Evolutionary conservation across 441 rosid species (phyloP), one percentile per base, ranked within the genome.

Genomic region (Brassica balearica): DNA sequence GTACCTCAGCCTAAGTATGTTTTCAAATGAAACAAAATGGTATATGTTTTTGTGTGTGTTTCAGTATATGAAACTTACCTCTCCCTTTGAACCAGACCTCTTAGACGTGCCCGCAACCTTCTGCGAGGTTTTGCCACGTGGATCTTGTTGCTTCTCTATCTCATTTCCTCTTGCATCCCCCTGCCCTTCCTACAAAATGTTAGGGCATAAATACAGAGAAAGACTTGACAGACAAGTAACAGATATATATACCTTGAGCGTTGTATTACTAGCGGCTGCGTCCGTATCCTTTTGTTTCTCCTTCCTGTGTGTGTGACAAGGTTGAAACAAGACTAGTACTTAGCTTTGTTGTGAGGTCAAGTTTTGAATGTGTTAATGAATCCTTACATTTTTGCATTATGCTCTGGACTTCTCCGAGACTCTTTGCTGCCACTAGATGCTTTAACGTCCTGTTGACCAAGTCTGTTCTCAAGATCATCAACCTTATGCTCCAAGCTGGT

Each of bases 391-490:
- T 87, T 88, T 69, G 81, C 76, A 72, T 75, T 82, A 65, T 74
- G 80, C 59, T 74, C 83, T 72, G 85, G 72, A 36, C 70, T 27
- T 36, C 64, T 75, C 29, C 53, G 79, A 65, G 62, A 81, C 62
- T 77, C 79, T 55, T 36, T 53, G 80, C 61, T 58, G 12, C 25
- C 27, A 67, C 77, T 63, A 43, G 77, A 73, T 15, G 71, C 48
- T 73, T 86, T 82, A 82, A 85, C 88, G 60, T 81, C 87, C 66
- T 80, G 88, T 67, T 88, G 85, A 72, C 69, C 69, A 46, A 91
- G 91, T 83, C 87, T 88, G 70, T 62, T 71, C 51, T 79, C 82
- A 55, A 96, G 91, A 79, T 89, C 90, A 81, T 90, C 92, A 67
- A 86, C 84, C 86, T 85, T 89, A 74, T 87, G 85, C 80, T 84